Percentiles rank a stretch among this genome's conserved stretches.
These are phyloP conservation scores for Coleophoma crateriformis DNA, from an alignment of 2,329 filamentous ascomycete genomes.

Conservation along the genomic window DNA sequence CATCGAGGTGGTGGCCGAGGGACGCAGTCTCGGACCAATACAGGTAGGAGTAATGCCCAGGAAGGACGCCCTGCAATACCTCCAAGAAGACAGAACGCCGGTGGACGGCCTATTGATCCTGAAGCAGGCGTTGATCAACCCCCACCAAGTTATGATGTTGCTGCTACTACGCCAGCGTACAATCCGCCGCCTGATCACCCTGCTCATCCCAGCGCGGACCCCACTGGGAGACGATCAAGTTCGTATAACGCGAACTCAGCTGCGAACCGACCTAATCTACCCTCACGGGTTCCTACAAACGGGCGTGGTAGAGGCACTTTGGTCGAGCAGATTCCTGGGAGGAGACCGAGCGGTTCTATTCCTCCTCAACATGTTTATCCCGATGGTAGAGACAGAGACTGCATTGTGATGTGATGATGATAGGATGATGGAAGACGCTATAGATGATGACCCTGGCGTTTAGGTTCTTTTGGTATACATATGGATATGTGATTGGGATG, in stretches of 20 bases:
- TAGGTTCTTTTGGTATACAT: too few relatives aligned
- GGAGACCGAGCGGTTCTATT: constrained; percentile 1
- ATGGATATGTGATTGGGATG: too few relatives aligned
- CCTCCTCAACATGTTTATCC: neutral
- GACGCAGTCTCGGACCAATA: neutral
- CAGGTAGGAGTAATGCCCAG: constrained; percentile 1
- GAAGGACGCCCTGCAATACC: constrained; percentile 38
- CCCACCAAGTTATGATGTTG: constrained; percentile 62
- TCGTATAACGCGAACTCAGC: constrained; percentile 10
- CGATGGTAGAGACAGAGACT: constrained; percentile 16
- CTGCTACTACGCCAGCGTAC: constrained; percentile 50
- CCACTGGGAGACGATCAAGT: constrained; percentile 14
- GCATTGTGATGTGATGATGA: constrained; percentile 17
- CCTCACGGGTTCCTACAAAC: neutral
- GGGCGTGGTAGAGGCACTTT: constrained; percentile 8
- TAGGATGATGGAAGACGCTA: too few relatives aligned
- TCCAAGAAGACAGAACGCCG: constrained; percentile 25
- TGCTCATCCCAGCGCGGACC: constrained; percentile 24
- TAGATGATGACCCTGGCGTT: too few relatives aligned
- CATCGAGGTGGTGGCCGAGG: constrained; percentile 1
- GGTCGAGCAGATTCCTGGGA: constrained; percentile 16
- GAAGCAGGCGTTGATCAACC: constrained; percentile 44
- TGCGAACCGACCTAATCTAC: neutral
- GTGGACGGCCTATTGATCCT: constrained; percentile 18
- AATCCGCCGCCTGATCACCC: constrained; percentile 41